Percentiles rank a stretch among this genome's conserved stretches.
Conservation (phyloP, 305 asterid genomes). For the Solanum hybrid region DNA sequence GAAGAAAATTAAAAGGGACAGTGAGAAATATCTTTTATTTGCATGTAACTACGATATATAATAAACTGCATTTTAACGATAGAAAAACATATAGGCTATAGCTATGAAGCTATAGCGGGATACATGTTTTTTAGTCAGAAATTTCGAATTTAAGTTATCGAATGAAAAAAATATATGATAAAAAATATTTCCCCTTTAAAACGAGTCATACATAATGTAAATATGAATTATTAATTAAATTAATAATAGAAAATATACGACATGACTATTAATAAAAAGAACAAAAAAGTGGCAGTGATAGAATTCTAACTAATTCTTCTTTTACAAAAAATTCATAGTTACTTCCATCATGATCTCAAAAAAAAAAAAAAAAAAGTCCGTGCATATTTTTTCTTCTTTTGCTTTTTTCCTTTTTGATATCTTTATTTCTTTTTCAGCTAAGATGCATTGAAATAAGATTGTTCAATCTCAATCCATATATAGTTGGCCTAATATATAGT, state of each 20-base stretch:
- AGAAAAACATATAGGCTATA: neutral
- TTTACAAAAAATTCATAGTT: neutral
- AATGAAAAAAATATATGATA: neutral
- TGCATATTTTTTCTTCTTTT: neutral
- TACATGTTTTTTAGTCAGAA: neutral
- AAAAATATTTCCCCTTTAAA: neutral
- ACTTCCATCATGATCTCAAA: neutral
- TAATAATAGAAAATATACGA: neutral
- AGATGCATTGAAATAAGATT: neutral
- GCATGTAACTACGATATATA: neutral
- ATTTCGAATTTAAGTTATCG: neutral
- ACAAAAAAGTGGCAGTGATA: neutral
- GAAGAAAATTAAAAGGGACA: neutral
- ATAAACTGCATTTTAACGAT: neutral
- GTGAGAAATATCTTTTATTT: neutral
- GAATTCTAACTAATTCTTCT: neutral
- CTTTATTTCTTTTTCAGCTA: neutral
- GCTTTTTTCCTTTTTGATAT: neutral
- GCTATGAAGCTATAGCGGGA: neutral
- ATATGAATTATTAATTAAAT: neutral
- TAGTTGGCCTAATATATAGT: constrained; percentile 5
- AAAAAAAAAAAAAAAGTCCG: neutral
- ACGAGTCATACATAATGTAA: too few relatives aligned
- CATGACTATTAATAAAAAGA: neutral
- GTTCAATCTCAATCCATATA: constrained; percentile 5